Evolutionary conservation across 2,329 filamentous ascomycete species (phyloP), one percentile per base, ranked within the genome.

Genomic region (Cercospora nicotianae): DNA sequence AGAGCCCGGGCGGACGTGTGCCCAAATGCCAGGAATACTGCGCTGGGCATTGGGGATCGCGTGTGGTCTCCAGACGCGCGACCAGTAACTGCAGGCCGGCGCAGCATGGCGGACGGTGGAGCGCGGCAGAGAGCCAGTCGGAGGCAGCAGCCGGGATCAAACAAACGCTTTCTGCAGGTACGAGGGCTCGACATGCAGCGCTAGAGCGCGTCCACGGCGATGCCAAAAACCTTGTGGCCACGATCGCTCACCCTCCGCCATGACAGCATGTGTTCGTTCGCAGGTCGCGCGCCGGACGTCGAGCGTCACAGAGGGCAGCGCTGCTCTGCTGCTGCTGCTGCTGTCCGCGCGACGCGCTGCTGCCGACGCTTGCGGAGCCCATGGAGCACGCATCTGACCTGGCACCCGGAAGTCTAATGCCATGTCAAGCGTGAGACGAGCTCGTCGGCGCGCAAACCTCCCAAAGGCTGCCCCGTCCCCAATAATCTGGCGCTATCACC

Each of bases 141-240:
- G 71, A 68, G 69, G 39, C 42, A 42, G 64, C 60, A 51, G 60
- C 67, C 66, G 66, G 71, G 71, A 72, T 68, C 69, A 63, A 67
- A 68, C 48, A 63, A 60, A 64, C 64, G 64, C 62, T 66, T 63
- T 39, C 67, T 72, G 70, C 71, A 72, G 71, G 71, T 69, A 71
- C 71, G 55, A 60, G 55, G 36, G 63, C 63, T 64, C 63, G 63
- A 59, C 53, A 64, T 59, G 45, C 45, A 51, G 45, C 45, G 45
- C 45, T 20, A 48, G n/a, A 23, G 36, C 6, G 42, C 42, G 18
- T 48, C 42, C 8, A 48, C 42, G n/a, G n/a, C 42, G 42, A 48
- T 48, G 45, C 45, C 18, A 51, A 13, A 51, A 51, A 9, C 42
- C 18, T 48, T 13, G 45, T 13, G 18, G 18, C 45, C 45, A 51